Conservation (phyloP, 768 basidiomycete genomes). For the Imleria badia region DNA sequence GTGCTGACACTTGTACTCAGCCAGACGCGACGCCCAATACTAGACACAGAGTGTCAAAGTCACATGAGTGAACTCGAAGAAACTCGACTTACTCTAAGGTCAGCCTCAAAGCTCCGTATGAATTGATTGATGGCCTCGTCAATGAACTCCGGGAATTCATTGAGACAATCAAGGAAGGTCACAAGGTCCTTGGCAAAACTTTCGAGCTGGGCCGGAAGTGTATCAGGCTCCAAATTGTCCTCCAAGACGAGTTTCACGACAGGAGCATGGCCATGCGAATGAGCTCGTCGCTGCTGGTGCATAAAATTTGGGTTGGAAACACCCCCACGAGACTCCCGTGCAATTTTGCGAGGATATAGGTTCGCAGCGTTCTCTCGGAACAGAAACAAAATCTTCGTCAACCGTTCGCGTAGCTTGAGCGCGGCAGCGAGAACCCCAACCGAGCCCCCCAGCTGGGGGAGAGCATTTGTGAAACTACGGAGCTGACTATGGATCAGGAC, state of each 20-base stretch:
- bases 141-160: constrained; percentile 55
- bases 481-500: constrained; percentile 33
- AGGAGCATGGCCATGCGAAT: no score
- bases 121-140: constrained; percentile 51
- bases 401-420: constrained; percentile 47
- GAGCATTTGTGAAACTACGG: constrained; percentile 51
- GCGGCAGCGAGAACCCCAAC: constrained; percentile 55
- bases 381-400: constrained; percentile 47
- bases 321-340: constrained; percentile 36
- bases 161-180: constrained; percentile 49
- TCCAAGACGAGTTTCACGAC: constrained; percentile 36
- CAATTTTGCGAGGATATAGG: constrained; percentile 48
- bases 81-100: constrained; percentile 40
- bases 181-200: constrained; percentile 47
- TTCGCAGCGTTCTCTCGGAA: constrained; percentile 57
- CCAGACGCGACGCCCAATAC: constrained; percentile 55
- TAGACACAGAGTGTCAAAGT: constrained; percentile 20
- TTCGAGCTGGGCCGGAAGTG: constrained; percentile 44
- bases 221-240: constrained; percentile 45
- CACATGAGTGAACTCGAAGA: neutral
- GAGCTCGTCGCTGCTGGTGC: constrained; percentile 29
- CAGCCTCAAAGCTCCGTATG: constrained; percentile 47
- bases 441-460: constrained; percentile 52
- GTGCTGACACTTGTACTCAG: constrained; percentile 42
- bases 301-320: constrained; percentile 36